Base-by-base conservation (phyloP, 1,139 yeast genomes). In the Candida sanyaensis region DNA sequence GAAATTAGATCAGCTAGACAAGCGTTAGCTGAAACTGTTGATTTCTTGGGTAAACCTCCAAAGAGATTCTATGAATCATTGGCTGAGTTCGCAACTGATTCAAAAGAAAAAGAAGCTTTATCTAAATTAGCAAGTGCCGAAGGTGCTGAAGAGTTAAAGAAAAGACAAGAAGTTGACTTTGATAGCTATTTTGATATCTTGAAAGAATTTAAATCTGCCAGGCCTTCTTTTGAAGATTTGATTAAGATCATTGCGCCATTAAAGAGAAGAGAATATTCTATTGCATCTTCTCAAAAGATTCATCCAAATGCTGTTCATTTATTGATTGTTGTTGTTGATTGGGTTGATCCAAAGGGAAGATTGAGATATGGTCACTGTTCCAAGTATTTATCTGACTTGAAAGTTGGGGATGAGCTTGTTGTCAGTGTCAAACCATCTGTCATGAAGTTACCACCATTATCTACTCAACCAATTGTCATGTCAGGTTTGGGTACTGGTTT, bases 251-350 rank as follows among this genome's bases (percentile, higher is more conserved):
- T 93, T 57, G 81, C 96, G 24, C 95, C 97, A 28, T 78, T 92
- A 66, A 93, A 93, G 77, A 86, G 99, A 76, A 88, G 99, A 76
- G 99, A 93, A 70, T 93, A 93, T 66, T 92, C 98, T n/a, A 93
- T 93, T 69, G 98, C 99, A 4, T 91, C 97, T 2, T 92, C 98
- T 31, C 99, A 93, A 71, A 88, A 80, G 65, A 77, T 88, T 59
- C 98, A 92, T 71, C 89, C 93, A 50, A 89, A 88, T 64, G 93
- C 93, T 31, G 91, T 93, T 43, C 98, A 92, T 64, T 75, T 93
- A 63, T 80, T 93, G 63, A 84, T 93, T 66, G 99, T 93, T 53
- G 98, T 92, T 47, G 98, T 92, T 49, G 97, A 92, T 68, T 93
- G 99, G 99, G 77, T 84, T 48, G 97, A 92, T 67, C 78, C 86